Conservation (phyloP, 75 land plant species). For the Selaginella tamariscina region DNA sequence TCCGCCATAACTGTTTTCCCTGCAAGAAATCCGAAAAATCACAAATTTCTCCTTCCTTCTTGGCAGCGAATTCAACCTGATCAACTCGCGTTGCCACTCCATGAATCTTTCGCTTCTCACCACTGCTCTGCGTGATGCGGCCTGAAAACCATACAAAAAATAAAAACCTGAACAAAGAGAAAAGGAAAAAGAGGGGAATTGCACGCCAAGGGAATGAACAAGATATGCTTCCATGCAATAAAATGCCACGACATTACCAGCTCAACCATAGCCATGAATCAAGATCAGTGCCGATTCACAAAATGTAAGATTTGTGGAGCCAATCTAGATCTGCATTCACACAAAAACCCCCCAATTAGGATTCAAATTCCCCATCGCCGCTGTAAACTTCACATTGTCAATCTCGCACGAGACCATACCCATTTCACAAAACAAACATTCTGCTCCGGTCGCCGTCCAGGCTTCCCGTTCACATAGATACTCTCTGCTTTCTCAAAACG, state of each 20-base stretch:
- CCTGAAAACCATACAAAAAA: neutral
- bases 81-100: constrained; percentile 34
- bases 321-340: too few relatives aligned
- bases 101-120: constrained; percentile 25
- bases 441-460: too few relatives aligned
- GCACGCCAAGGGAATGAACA: neutral
- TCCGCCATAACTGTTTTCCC: neutral
- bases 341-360: too few relatives aligned
- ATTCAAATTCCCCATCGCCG: too few relatives aligned
- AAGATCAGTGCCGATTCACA: too few relatives aligned
- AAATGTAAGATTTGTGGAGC: too few relatives aligned
- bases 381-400: too few relatives aligned
- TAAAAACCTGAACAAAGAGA: neutral
- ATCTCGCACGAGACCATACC: too few relatives aligned
- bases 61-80: constrained; percentile 16
- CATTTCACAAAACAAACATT: too few relatives aligned
- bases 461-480: too few relatives aligned
- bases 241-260: neutral
- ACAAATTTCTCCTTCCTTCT: neutral
- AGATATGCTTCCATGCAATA: neutral
- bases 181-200: neutral
- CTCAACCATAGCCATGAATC: neutral
- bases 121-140: constrained; percentile 16
- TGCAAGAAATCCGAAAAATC: neutral
- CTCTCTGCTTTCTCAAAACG: too few relatives aligned